These are phyloP conservation scores for Straminergon stramineum DNA, from an alignment of 225 moss, liverwort and hornwort genomes.

Conservation along the genomic window DNA sequence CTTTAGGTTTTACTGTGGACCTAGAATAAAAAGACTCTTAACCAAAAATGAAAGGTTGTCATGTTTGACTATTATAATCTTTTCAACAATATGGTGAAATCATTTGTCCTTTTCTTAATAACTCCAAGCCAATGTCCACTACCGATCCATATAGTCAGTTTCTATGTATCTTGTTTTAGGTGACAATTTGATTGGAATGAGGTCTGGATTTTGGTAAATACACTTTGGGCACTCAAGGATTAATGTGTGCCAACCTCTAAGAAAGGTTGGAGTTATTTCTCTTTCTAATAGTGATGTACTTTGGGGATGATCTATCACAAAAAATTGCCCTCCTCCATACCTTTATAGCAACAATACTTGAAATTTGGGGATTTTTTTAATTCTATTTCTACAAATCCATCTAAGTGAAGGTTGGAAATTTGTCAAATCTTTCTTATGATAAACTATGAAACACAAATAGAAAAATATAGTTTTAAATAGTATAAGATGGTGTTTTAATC, in stretches of 20 bases:
- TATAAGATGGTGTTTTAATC: not conserved
- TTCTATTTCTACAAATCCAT: accelerated
- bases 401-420: not conserved
- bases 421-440: accelerated
- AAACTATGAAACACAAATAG: not conserved
- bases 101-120: too few species aligned
- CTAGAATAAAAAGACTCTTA: not conserved
- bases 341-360: accelerated
- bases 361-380: not conserved
- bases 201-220: too few species aligned
- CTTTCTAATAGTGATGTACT: accelerated
- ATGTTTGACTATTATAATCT: too few species aligned
- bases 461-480: not conserved
- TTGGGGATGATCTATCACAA: accelerated
- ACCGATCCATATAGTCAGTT: too few species aligned
- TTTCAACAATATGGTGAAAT: too few species aligned
- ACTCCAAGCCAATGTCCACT: too few species aligned
- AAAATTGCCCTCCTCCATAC: accelerated
- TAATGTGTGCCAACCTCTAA: accelerated
- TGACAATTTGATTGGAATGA: too few species aligned
- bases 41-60: too few species aligned
- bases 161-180: too few species aligned
- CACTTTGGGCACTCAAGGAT: too few species aligned
- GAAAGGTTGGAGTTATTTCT: not conserved
- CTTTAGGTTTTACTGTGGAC: too few species aligned